phyloP scores from a whole-genome alignment of 331 rosid genomes.

The Acacia pycnantha region DNA sequence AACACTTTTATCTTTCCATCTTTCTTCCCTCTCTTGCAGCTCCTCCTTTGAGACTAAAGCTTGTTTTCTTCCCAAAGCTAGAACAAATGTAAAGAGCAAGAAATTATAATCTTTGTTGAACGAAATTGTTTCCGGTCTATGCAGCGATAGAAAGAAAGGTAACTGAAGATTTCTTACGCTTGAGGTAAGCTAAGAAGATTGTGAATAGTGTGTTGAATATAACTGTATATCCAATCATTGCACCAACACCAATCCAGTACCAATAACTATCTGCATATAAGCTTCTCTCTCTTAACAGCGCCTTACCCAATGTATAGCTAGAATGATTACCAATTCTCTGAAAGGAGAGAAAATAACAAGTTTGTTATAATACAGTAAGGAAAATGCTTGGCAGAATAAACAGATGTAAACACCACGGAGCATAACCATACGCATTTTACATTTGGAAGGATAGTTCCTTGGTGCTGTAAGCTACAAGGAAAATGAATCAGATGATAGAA shows the following conservation, averaged over 20 bases:
- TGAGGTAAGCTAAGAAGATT: constrained; percentile 82
- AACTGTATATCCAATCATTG: constrained; percentile 87
- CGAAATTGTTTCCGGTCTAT: constrained; percentile 19
- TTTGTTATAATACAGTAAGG: constrained; percentile 16
- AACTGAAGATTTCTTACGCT: constrained; percentile 67
- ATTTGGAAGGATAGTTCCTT: not conserved
- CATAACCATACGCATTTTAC: constrained; percentile 8
- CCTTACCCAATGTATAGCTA: constrained; percentile 63
- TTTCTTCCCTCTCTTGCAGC: constrained; percentile 76
- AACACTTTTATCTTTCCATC: constrained; percentile 75
- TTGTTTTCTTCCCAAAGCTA: constrained; percentile 88
- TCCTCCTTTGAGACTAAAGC: constrained; percentile 91
- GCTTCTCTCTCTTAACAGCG: constrained; percentile 66
- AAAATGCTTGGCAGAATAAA: constrained; percentile 19
- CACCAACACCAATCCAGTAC: constrained; percentile 99
- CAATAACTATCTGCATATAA: constrained; percentile 81
- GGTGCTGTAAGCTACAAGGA: not conserved
- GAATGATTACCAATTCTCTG: constrained; percentile 62
- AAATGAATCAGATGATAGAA: not conserved
- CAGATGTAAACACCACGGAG: constrained; percentile 1
- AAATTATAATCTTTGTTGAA: constrained; percentile 21
- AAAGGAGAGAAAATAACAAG: constrained; percentile 21
- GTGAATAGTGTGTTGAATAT: constrained; percentile 83
- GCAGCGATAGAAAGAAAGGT: constrained; percentile 25
- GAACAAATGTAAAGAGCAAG: constrained; percentile 15